Conservation (phyloP, 106 monocot species). For the Dendrobium nobile region DNA sequence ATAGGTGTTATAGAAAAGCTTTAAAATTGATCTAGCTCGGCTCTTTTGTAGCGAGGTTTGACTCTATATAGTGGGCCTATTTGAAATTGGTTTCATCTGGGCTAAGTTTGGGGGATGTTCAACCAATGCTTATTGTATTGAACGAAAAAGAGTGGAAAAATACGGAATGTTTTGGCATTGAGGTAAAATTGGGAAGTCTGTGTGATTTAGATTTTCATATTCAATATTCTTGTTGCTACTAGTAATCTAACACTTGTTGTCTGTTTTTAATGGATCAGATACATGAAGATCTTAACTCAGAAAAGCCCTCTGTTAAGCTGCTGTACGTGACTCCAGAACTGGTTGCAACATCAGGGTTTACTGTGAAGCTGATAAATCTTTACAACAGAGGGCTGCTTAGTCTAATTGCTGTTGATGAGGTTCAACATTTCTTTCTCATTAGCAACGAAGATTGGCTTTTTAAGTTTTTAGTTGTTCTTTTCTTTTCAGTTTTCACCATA, state of each 20-base stretch:
- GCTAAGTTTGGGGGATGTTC: too few species aligned
- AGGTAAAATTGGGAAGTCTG: background rate
- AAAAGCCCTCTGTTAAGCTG: constrained; percentile 65
- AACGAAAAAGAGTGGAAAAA: too few species aligned
- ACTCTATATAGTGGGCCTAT: too few species aligned
- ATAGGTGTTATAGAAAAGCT: too few species aligned
- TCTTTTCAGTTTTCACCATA: background rate
- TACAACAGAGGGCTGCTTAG: constrained; percentile 61
- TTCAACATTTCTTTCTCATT: constrained; percentile 10
- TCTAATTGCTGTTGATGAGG: constrained; percentile 93
- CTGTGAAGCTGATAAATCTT: constrained; percentile 60
- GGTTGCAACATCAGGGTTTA: constrained; percentile 69
- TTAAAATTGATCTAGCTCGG: too few species aligned
- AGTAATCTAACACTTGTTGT: background rate
- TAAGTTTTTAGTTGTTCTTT: background rate
- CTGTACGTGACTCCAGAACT: constrained; percentile 95
- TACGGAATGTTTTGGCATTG: background rate
- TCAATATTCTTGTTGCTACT: background rate
- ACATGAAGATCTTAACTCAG: constrained; percentile 74
- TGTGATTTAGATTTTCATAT: background rate
- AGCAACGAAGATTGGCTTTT: background rate
- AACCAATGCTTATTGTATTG: too few species aligned
- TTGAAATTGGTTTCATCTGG: too few species aligned
- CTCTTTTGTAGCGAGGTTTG: too few species aligned
- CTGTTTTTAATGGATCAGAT: constrained; percentile 37